Conservation (phyloP, 495 filamentous ascomycete species). For the Lasiosphaeria ovina region DNA sequence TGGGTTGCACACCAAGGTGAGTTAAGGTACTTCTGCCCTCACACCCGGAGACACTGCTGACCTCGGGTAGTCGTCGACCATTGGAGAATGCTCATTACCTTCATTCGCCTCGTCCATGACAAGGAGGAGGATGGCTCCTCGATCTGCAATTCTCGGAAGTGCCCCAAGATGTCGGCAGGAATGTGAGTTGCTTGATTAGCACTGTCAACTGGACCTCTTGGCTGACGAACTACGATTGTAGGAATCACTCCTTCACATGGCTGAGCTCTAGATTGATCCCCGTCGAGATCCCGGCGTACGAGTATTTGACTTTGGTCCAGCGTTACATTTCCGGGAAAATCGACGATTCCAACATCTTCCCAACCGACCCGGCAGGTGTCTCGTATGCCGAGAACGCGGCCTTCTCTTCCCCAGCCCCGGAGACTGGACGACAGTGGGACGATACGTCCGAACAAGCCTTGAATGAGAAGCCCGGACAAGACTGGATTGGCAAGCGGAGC, state of each 20-base stretch:
- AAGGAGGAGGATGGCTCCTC: slow-evolving; percentile 68
- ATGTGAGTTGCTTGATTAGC: slow-evolving; percentile 56
- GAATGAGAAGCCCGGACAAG: slow-evolving; percentile 9
- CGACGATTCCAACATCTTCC: slow-evolving; percentile 79
- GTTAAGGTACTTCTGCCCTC: slow-evolving; percentile 27
- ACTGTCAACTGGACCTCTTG: not conserved
- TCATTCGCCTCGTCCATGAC: slow-evolving; percentile 79
- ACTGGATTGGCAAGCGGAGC: slow-evolving; percentile 81
- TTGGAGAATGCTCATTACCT: slow-evolving; percentile 76
- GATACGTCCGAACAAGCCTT: too few relatives aligned
- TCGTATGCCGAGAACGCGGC: slow-evolving; percentile 57
- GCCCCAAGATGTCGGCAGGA: slow-evolving; percentile 89
- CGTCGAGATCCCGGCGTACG: slow-evolving; percentile 71
- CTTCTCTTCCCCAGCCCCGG: slow-evolving; percentile 48
- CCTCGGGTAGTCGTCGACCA: slow-evolving; percentile 76
- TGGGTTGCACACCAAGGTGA: slow-evolving; percentile 93
- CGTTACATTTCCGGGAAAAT: slow-evolving; percentile 93
- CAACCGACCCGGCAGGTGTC: slow-evolving; percentile 64
- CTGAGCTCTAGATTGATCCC: slow-evolving; percentile 63
- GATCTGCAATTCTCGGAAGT: slow-evolving; percentile 78
- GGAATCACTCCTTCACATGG: slow-evolving; percentile 91
- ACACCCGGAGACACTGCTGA: slow-evolving; percentile 5
- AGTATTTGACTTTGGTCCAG: slow-evolving; percentile 91
- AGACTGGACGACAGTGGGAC: not conserved
- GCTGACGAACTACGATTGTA: slow-evolving; percentile 28